These are phyloP conservation scores for Suillus discolor DNA, from an alignment of 768 basidiomycete species.

Conservation along the genomic window DNA sequence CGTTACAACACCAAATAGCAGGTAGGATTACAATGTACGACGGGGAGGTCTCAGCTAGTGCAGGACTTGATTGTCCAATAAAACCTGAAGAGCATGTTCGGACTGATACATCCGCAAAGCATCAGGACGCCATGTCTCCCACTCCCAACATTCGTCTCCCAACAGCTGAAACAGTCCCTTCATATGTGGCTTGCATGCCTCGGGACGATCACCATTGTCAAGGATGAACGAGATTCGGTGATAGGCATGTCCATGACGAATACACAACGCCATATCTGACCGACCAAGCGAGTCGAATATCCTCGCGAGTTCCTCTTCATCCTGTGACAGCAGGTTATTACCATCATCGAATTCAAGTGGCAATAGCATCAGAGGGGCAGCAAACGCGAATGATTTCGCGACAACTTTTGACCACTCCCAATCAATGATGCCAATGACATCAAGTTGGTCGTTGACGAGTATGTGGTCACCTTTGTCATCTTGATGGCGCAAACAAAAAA, in stretches of 20 bases:
- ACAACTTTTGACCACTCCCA: slow-evolving; percentile 28
- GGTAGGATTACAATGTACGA: too few species aligned
- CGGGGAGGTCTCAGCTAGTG: too few species aligned
- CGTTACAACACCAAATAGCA: too few species aligned
- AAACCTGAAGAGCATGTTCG: background rate
- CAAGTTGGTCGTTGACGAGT: slow-evolving; percentile 24
- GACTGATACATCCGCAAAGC: background rate
- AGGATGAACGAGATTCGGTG: background rate
- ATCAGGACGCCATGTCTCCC: background rate
- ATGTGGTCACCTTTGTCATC: slow-evolving; percentile 30
- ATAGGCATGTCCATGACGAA: too few species aligned
- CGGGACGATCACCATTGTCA: too few species aligned
- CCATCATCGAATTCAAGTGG: background rate
- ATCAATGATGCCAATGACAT: slow-evolving; percentile 30
- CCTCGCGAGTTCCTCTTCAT: background rate
- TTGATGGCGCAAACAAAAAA: slow-evolving; percentile 26
- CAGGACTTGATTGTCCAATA: background rate
- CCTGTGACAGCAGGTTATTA: background rate
- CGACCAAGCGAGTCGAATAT: background rate
- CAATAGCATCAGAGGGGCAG: background rate
- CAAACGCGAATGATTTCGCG: background rate
- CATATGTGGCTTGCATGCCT: background rate
- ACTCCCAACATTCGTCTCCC: background rate
- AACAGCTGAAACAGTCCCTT: background rate
- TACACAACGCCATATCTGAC: background rate